Evolutionary conservation across 1,284 basidiomycete species (phyloP).

Genomic region (Trichosporon asahii): DNA sequence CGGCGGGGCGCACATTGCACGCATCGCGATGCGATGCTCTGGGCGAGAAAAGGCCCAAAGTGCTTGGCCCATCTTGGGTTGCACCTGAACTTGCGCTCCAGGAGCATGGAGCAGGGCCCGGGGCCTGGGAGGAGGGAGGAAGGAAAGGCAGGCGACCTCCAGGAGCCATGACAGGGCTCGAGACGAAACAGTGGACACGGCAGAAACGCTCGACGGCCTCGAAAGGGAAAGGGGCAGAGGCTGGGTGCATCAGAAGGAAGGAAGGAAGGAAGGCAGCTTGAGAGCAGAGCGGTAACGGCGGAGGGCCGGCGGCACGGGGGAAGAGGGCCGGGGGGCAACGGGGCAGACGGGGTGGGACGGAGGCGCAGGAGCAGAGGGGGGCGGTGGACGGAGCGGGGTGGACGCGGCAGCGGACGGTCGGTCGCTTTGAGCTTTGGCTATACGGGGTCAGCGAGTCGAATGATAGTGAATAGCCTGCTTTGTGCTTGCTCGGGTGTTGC

Average conservation of each 20-base stretch:
- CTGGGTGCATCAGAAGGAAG: neutral
- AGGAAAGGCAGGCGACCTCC: neutral
- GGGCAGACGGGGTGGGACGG: neutral
- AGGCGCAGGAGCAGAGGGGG: neutral
- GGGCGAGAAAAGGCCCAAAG: neutral
- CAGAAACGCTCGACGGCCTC: constrained; percentile 2
- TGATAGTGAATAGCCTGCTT: neutral
- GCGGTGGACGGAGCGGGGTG: neutral
- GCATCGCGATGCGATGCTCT: neutral
- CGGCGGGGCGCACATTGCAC: neutral
- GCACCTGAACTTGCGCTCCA: neutral
- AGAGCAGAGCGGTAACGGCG: neutral
- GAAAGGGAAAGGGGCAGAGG: neutral
- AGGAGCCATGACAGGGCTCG: neutral
- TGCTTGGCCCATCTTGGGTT: neutral
- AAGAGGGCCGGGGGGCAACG: neutral
- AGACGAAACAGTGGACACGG: constrained; percentile 2
- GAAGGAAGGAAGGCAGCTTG: no score
- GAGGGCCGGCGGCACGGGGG: neutral
- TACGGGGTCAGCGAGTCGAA: neutral
- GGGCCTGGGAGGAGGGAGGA: neutral
- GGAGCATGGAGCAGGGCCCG: neutral
- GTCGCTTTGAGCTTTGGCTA: constrained; percentile 7
- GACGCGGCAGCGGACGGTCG: neutral
- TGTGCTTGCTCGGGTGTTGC: neutral